phyloP scores from a whole-genome alignment of 768 basidiomycete genomes.

The Amanita pseudoporphyria region DNA sequence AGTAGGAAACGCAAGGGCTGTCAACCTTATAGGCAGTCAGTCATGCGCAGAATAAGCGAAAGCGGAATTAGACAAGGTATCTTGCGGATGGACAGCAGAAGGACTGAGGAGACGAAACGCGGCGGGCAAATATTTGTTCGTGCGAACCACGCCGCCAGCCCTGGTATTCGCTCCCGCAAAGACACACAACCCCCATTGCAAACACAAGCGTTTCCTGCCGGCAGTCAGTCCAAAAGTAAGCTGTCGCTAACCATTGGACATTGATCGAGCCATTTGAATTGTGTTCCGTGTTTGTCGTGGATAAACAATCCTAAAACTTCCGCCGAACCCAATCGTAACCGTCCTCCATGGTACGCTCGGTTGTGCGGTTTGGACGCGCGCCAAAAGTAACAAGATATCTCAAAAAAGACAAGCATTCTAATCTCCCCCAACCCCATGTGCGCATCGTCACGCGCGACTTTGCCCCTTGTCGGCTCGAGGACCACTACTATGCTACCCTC shows the following conservation, averaged over 20 bases:
- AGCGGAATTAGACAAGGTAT: neutral
- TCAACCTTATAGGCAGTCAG: neutral
- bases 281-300: too few relatives aligned
- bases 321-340: too few relatives aligned
- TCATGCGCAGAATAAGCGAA: neutral
- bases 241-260: too few relatives aligned
- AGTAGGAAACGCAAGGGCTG: neutral
- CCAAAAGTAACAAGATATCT: slow-evolving; percentile 37
- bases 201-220: too few relatives aligned
- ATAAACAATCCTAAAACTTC: too few relatives aligned
- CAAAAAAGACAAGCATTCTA: slow-evolving; percentile 34
- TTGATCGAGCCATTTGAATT: too few relatives aligned
- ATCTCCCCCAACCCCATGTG: slow-evolving; percentile 69
- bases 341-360: slow-evolving; percentile 14
- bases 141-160: slow-evolving; percentile 2
- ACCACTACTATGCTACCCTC: slow-evolving; percentile 80
- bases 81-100: neutral
- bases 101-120: neutral
- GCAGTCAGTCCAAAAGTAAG: too few relatives aligned
- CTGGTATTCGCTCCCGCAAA: too few relatives aligned
- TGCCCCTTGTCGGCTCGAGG: slow-evolving; percentile 60
- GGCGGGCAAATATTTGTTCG: slow-evolving; percentile 6
- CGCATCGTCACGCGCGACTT: slow-evolving; percentile 59
- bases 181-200: too few relatives aligned
- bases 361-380: slow-evolving; percentile 44